These are phyloP conservation scores for Candida parachauliodes DNA, from an alignment of 805 yeast genomes.

Conservation along the genomic window DNA sequence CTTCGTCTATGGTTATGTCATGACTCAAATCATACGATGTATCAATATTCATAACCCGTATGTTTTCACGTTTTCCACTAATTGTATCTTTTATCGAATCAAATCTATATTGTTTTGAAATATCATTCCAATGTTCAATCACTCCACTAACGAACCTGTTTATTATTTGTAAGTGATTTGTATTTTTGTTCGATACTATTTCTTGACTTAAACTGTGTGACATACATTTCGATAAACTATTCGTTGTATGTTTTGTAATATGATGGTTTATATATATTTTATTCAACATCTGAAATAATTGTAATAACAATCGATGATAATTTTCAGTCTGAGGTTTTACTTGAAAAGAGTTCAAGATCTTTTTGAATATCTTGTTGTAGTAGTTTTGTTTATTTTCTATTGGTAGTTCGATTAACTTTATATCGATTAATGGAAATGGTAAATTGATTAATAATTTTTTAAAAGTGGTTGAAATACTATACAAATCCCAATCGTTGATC, in stretches of 20 bases:
- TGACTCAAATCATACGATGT: constrained; percentile 32
- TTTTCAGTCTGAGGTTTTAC: constrained; percentile 4
- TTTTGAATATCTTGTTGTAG: constrained; percentile 33
- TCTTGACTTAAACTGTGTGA: constrained; percentile 58
- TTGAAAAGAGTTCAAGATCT: constrained; percentile 27
- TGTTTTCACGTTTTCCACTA: constrained; percentile 8
- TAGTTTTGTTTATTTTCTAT: constrained; percentile 46
- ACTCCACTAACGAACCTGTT: constrained; percentile 52
- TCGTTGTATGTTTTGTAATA: constrained; percentile 42
- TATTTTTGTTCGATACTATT: constrained; percentile 31
- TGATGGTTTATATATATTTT: constrained; percentile 33
- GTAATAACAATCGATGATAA: constrained; percentile 35
- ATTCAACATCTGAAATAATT: constrained; percentile 37
- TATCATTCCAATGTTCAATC: constrained; percentile 46
- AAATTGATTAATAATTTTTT: constrained; percentile 49
- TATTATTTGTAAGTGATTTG: constrained; percentile 49
- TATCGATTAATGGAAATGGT: constrained; percentile 52
- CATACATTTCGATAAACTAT: constrained; percentile 43
- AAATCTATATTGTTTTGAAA: constrained; percentile 15
- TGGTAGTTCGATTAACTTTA: constrained; percentile 49
- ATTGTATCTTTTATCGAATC: constrained; percentile 16
- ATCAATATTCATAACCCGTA: constrained; percentile 8
- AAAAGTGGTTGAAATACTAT: constrained; percentile 45
- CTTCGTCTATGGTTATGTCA: constrained; percentile 27
- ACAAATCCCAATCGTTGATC: constrained; percentile 55